phyloP scores from a whole-genome alignment of 1,139 yeast species.

The Sugiyamaella paludigena region DNA sequence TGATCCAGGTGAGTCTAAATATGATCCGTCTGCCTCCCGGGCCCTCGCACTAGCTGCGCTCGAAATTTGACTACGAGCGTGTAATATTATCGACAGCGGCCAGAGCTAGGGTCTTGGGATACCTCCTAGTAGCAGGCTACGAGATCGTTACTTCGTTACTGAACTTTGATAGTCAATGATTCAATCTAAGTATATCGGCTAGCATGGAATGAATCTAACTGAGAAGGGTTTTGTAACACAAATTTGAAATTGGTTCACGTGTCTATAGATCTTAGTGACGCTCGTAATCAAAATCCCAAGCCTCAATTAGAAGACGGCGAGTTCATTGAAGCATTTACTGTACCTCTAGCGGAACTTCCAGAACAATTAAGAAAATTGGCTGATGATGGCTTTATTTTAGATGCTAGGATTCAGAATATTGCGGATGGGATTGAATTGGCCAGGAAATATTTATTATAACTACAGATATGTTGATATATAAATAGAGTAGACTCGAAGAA shows the following conservation, averaged over 20 bases:
- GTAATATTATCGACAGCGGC: too few relatives aligned
- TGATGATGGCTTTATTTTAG: slow-evolving; percentile 68
- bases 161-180: too few relatives aligned
- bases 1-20: slow-evolving; percentile 55
- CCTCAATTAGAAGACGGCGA: slow-evolving; percentile 84
- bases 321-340: slow-evolving; percentile 74
- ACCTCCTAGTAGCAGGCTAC: too few relatives aligned
- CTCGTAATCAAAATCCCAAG: slow-evolving; percentile 63
- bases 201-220: too few relatives aligned
- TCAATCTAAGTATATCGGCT: too few relatives aligned
- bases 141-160: too few relatives aligned
- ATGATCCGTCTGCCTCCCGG: too few relatives aligned
- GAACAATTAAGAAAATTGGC: slow-evolving; percentile 51
- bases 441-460: slow-evolving; percentile 5
- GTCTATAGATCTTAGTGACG: slow-evolving; percentile 65
- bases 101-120: too few relatives aligned
- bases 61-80: too few relatives aligned
- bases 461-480: background rate
- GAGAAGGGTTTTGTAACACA: slow-evolving; percentile 72
- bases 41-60: too few relatives aligned
- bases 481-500: too few relatives aligned
- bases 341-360: slow-evolving; percentile 62
- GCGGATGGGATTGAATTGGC: slow-evolving; percentile 71
- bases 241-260: slow-evolving; percentile 78
- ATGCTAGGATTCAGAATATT: slow-evolving; percentile 82